Evolutionary conservation across 345 rosid genomes (phyloP).

Genomic region (Acer yangbiense): DNA sequence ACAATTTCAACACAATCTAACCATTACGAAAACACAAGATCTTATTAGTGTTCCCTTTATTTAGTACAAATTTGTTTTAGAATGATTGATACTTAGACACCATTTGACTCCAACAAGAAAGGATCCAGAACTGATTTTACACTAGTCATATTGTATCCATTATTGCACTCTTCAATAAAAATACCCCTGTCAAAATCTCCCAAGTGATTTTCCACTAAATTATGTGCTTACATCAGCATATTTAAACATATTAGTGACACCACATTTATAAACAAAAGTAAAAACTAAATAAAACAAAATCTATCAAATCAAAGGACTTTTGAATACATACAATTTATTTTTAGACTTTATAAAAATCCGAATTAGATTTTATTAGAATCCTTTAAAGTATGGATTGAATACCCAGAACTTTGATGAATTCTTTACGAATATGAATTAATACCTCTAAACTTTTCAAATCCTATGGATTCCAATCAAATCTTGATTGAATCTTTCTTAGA

Average conservation of each 20-base stretch:
- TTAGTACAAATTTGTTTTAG: background rate
- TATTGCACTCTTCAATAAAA: too few species aligned
- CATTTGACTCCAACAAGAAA: background rate
- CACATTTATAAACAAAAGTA: background rate
- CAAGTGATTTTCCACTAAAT: conserved; percentile 81
- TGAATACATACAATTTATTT: too few species aligned
- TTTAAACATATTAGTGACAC: conserved; percentile 18
- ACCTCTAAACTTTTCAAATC: too few species aligned
- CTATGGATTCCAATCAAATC: too few species aligned
- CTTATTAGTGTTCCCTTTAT: background rate
- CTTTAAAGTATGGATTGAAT: too few species aligned
- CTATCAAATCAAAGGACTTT: too few species aligned
- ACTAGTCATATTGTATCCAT: background rate
- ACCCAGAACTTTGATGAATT: too few species aligned
- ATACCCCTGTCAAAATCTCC: conserved; percentile 69
- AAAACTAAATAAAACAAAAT: background rate
- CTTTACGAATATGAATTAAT: too few species aligned
- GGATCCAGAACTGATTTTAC: background rate
- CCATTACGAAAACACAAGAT: background rate
- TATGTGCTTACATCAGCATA: conserved; percentile 52
- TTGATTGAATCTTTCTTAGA: too few species aligned
- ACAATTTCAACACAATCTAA: too few species aligned
- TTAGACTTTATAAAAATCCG: too few species aligned
- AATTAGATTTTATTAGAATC: too few species aligned
- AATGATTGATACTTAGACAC: background rate